Base-by-base conservation (phyloP, 257 asterid genomes). In the Solanum megistacrolobum region DNA sequence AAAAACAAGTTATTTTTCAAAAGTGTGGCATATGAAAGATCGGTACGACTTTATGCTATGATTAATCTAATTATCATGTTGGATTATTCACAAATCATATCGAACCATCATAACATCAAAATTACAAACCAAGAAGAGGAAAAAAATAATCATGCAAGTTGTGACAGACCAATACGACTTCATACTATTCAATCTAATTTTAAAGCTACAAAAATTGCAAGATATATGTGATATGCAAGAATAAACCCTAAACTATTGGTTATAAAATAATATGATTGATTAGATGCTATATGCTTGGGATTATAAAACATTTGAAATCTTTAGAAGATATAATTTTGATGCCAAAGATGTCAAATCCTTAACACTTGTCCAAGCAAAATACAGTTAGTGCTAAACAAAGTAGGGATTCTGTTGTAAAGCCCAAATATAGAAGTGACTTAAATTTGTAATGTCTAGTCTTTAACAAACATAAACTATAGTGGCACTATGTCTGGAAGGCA, bases 381-480 rank as follows among this genome's bases (percentile, higher is more conserved):
- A 31, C 85, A 18, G 13, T 48, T 82, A 48, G 69, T 48, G 85
- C 85, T 29, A 82, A 29, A 9, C 39, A 81, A 48, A 82, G 31
- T 25, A 82, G 12, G 29, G 86, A 82, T 48, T 82, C 43, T 48
- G 8, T 82, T 20, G 2, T 5, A 82, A 10, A 82, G 69, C 27
- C 69, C 46, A 86, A 52, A 7, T 62, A 12, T 9, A 65, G 25
- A 83, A 35, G 32, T 71, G 65, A n/a, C 38, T 72, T 73, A 87
- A 83, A 55, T 58, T 34, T 82, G 69, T 73, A 14, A 85, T 87
- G 91, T 83, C 83, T 74, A 20, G 39, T 87, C 78, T 89, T 87
- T 75, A 83, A 84, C 85, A 75, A 25, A 74, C 89, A 87, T 35
- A 41, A 43, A 78, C 20, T 25, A 18, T 65, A 48, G 87, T 74